Conservation (phyloP, 352 stramenopile genomes). For the Aphanomyces euteiches region DNA sequence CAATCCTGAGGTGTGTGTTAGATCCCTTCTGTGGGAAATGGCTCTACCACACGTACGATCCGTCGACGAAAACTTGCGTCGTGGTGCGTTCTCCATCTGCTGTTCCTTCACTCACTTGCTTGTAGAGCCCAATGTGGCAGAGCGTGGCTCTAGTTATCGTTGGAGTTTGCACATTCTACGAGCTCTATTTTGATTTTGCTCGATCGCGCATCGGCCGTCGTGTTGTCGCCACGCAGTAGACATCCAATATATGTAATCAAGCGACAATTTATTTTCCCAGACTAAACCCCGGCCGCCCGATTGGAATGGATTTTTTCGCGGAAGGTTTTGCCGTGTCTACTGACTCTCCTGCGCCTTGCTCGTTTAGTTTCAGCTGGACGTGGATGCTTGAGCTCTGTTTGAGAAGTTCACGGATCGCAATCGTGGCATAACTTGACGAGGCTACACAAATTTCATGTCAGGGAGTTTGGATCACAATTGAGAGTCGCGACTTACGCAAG, state of each 20-base stretch:
- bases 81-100: neutral
- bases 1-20: neutral
- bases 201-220: neutral
- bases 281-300: constrained; percentile 26
- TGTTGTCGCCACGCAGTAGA: constrained; percentile 5
- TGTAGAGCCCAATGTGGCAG: constrained; percentile 4
- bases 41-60: constrained; percentile 10
- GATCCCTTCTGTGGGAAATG: constrained; percentile 15
- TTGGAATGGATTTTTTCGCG: constrained; percentile 27
- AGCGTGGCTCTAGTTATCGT: neutral
- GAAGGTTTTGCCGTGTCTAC: constrained; percentile 12
- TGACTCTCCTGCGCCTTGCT: constrained; percentile 33
- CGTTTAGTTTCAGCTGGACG: constrained; percentile 55
- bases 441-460: constrained; percentile 12
- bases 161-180: neutral
- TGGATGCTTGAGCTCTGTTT: constrained; percentile 88
- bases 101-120: neutral
- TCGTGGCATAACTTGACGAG: constrained; percentile 88
- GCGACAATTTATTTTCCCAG: constrained; percentile 6
- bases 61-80: constrained; percentile 20
- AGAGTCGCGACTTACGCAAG: constrained; percentile 41
- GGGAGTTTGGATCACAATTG: neutral
- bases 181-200: constrained; percentile 15
- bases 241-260: neutral
- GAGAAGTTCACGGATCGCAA: constrained; percentile 94